Conservation (phyloP, 2,329 filamentous ascomycete genomes). For the Ambrosiella cleistominuta region DNA sequence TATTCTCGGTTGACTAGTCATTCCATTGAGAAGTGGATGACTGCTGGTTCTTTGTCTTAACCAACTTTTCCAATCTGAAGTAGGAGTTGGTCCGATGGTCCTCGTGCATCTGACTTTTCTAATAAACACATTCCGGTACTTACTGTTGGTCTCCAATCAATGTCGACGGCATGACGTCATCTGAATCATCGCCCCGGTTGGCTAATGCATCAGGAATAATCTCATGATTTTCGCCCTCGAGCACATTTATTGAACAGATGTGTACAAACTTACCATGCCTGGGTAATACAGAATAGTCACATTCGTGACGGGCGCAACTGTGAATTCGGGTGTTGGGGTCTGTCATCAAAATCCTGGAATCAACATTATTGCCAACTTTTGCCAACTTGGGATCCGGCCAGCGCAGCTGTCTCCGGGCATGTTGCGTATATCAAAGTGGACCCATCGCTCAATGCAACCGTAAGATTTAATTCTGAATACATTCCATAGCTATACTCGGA, state of each 20-base stretch:
- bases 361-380: constrained; percentile 60
- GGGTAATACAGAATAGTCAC: constrained; percentile 10
- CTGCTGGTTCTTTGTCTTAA: too few species aligned
- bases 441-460: constrained; percentile 15
- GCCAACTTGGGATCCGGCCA: constrained; percentile 59
- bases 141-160: too few species aligned
- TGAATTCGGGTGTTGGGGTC: constrained; percentile 51
- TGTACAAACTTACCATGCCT: constrained; percentile 9
- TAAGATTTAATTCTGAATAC: constrained; percentile 43
- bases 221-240: too few species aligned
- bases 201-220: too few species aligned
- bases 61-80: too few species aligned
- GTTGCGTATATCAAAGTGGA: constrained; percentile 19
- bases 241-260: constrained; percentile 16
- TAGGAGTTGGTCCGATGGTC: too few species aligned
- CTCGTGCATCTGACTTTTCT: too few species aligned
- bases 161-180: too few species aligned
- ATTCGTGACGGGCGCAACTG: constrained; percentile 40
- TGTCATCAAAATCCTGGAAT: constrained; percentile 54
- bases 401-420: constrained; percentile 42
- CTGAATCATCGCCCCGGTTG: too few species aligned
- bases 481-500: constrained; percentile 63
- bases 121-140: too few species aligned
- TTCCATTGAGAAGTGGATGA: too few species aligned
- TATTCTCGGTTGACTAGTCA: too few species aligned